These are phyloP conservation scores for Mycena olivaceomarginata DNA, from an alignment of 768 basidiomycete species.

Conservation along the genomic window DNA sequence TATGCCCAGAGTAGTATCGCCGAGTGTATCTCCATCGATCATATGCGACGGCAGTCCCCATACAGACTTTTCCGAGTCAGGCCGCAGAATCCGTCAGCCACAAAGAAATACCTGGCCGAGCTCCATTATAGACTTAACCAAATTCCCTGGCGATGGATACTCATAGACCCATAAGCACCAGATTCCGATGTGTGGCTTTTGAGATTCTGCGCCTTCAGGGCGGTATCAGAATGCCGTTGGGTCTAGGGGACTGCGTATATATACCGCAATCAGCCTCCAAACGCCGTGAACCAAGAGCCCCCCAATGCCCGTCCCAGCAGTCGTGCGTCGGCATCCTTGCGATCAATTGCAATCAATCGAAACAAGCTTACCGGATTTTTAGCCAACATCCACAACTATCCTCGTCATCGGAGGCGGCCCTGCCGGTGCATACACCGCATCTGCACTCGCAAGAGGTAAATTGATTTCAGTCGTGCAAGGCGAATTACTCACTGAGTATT, in stretches of 20 bases:
- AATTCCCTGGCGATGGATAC: background rate
- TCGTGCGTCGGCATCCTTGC: background rate
- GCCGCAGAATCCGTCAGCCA: background rate
- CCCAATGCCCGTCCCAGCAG: conserved; percentile 1
- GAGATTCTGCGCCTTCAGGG: background rate
- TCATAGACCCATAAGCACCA: background rate
- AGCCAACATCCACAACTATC: conserved; percentile 28
- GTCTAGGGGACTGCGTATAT: background rate
- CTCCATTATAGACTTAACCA: background rate
- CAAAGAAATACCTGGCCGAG: too few species aligned
- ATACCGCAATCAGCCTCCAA: background rate
- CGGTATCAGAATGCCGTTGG: background rate
- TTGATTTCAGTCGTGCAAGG: background rate
- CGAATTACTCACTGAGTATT: background rate
- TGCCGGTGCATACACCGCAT: conserved; percentile 53
- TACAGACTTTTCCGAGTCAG: too few species aligned
- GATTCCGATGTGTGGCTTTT: background rate
- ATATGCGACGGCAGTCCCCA: too few species aligned
- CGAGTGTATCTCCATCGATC: too few species aligned
- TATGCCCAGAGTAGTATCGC: too few species aligned
- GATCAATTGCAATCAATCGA: background rate
- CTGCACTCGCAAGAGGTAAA: conserved; percentile 44
- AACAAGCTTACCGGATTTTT: background rate
- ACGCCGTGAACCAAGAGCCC: background rate
- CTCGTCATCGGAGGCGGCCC: conserved; percentile 50